Conservation (phyloP, 2,329 filamentous ascomycete species). For the Myotisia sp. region DNA sequence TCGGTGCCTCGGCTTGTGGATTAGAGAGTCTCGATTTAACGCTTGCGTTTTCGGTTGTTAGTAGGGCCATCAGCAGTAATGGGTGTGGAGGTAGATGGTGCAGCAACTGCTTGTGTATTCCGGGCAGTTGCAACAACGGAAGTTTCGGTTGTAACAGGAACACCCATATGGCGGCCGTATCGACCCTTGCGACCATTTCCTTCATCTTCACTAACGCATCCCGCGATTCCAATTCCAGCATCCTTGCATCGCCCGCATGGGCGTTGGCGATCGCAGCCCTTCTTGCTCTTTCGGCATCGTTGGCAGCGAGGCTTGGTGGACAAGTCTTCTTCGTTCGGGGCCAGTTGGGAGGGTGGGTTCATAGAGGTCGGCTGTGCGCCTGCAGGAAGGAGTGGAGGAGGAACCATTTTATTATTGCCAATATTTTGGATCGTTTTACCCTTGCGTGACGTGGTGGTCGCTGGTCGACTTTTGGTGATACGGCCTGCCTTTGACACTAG, state of each 20-base stretch:
- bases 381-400: slow-evolving; percentile 40
- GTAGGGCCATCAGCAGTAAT: slow-evolving; percentile 29
- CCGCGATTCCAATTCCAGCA: slow-evolving; percentile 81
- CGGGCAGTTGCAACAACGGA: slow-evolving; percentile 37
- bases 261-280: slow-evolving; percentile 91
- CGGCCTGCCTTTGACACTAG: slow-evolving; percentile 12
- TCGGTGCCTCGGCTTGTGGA: no score
- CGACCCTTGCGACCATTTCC: slow-evolving; percentile 92
- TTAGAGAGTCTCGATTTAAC: no score
- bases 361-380: slow-evolving; percentile 40
- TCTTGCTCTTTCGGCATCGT: slow-evolving; percentile 97
- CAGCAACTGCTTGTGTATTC: slow-evolving; percentile 30
- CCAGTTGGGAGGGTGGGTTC: slow-evolving; percentile 48
- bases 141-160: slow-evolving; percentile 46
- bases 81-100: slow-evolving; percentile 19
- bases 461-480: slow-evolving; percentile 14
- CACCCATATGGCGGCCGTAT: slow-evolving; percentile 60
- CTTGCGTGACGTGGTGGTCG: slow-evolving; percentile 24
- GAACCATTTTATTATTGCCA: slow-evolving; percentile 34
- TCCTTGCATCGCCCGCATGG: slow-evolving; percentile 93
- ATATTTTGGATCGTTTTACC: slow-evolving; percentile 19
- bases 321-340: slow-evolving; percentile 69
- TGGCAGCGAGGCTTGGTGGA: slow-evolving; percentile 95
- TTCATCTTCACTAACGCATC: slow-evolving; percentile 94
- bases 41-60: slow-evolving; percentile 58